phyloP scores from a whole-genome alignment of 345 rosid genomes.

The Gynandropsis gynandra region DNA sequence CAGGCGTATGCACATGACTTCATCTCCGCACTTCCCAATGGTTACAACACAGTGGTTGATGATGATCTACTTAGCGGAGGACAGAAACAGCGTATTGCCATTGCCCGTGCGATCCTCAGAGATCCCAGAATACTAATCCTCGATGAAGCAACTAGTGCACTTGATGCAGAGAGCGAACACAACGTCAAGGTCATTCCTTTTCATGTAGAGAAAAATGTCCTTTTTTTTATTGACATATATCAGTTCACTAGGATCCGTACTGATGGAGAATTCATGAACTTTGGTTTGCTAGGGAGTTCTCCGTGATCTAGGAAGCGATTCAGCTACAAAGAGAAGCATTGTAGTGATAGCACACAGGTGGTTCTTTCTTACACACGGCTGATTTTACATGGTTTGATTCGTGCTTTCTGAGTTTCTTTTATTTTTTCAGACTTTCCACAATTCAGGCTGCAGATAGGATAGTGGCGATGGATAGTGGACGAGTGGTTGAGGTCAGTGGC shows the following conservation, averaged over 20 bases:
- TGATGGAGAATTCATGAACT: not conserved
- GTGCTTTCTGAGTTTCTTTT: slow-evolving; percentile 1
- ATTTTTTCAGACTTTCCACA: slow-evolving; percentile 71
- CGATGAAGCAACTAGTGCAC: slow-evolving; percentile 95
- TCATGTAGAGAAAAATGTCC: not conserved
- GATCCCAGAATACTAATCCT: slow-evolving; percentile 85
- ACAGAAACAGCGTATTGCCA: slow-evolving; percentile 96
- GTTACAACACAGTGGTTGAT: slow-evolving; percentile 77
- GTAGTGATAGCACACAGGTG: slow-evolving; percentile 89
- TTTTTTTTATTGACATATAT: too few relatives aligned
- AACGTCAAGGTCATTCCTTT: slow-evolving; percentile 58
- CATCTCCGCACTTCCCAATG: slow-evolving; percentile 74
- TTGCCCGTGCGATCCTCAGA: slow-evolving; percentile 91
- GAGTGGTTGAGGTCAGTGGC: slow-evolving; percentile 59
- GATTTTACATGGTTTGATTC: not conserved
- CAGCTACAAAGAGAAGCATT: slow-evolving; percentile 59
- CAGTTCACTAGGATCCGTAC: not conserved
- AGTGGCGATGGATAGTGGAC: slow-evolving; percentile 81
- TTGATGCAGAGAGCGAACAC: slow-evolving; percentile 98
- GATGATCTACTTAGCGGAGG: slow-evolving; percentile 98
- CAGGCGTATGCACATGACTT: slow-evolving; percentile 92
- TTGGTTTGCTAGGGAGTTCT: slow-evolving; percentile 62
- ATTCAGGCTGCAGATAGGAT: slow-evolving; percentile 88
- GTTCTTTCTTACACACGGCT: not conserved
- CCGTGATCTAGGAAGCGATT: slow-evolving; percentile 54